Conservation (phyloP, 2,329 filamentous ascomycete genomes). For the Ploettnerulaceae sp. region DNA sequence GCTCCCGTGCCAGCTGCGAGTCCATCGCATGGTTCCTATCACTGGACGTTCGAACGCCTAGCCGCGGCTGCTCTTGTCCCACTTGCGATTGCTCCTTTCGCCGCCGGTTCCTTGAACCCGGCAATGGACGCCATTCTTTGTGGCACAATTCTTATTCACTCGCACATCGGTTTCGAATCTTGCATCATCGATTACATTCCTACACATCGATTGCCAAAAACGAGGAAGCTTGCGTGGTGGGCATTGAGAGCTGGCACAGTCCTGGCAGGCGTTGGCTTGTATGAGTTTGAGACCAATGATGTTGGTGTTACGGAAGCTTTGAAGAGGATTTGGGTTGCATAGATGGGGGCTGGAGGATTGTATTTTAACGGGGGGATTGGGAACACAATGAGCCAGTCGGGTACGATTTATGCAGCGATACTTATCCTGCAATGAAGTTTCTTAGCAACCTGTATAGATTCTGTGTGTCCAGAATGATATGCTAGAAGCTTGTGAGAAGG, state of each 20-base stretch:
- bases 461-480: too few species aligned
- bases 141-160: conserved; percentile 80
- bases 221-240: conserved; percentile 68
- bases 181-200: conserved; percentile 92
- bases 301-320: conserved; percentile 88
- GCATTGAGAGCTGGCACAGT: conserved; percentile 72
- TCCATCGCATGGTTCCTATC: conserved; percentile 87
- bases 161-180: conserved; percentile 91
- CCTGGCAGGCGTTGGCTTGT: conserved; percentile 79
- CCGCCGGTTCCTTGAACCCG: conserved; percentile 85
- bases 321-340: conserved; percentile 85
- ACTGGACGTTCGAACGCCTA: conserved; percentile 94
- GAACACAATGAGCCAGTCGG: not conserved
- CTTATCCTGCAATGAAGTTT: conserved; percentile 8
- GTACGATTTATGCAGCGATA: conserved; percentile 8
- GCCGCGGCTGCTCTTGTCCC: conserved; percentile 79
- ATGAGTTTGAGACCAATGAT: conserved; percentile 99
- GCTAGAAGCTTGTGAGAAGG: too few species aligned
- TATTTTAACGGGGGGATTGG: conserved; percentile 6
- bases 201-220: conserved; percentile 59
- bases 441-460: not conserved
- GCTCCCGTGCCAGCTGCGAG: conserved; percentile 66
- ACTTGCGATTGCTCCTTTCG: conserved; percentile 85
- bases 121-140: conserved; percentile 81
- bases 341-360: conserved; percentile 20